Base-by-base conservation (phyloP, 2,329 filamentous ascomycete species). In the Diaporthe nobilis region DNA sequence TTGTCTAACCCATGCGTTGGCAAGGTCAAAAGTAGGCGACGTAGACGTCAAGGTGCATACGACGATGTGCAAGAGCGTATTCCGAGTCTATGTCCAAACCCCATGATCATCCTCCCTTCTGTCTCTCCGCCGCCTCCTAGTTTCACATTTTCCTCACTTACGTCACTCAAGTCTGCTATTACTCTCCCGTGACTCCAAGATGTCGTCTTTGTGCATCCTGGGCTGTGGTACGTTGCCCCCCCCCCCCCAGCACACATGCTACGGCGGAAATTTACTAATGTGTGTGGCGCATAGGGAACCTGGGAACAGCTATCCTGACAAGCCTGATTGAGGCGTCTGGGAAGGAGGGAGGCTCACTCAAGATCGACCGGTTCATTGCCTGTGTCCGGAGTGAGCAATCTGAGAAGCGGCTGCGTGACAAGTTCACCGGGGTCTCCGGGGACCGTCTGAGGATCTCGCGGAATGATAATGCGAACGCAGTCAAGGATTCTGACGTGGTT, bases 401-500 rank as follows among this genome's bases (percentile, higher is more conserved):
- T 3, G 75, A 78, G 61, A 47, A 78, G 1, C 71, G 78, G 2
- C 75, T 84, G 3, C 76, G 61, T 9, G 68, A 77, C 2, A 74
- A 75, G 4, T 82, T 83, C n/a, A 49, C 65, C 7, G 65, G 65
- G 22, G 47, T 70, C 20, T 9, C 65, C 10, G 49, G 55, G 42
- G 49, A 17, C 34, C 65, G 65, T 39, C 65, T 70, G 49, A 55
- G 34, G 31, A 70, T 70, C 25, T 42, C 12, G n/a, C 42, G 49
- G 10, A 82, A 83, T 8, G 81, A 83, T 1, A 82, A 84, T 70
- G 78, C 82, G 53, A 79, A 80, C 17, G 86, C 85, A 3, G 79
- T 83, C 0, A 74, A 82, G 28, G 75, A 79, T 1, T 82, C 86
- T 4, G 80, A 86, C 15, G 82, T 88, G 1, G 76, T 88, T 2